Evolutionary conservation across 2,329 filamentous ascomycete species (phyloP).

Genomic region (Magnaporthales sp.): DNA sequence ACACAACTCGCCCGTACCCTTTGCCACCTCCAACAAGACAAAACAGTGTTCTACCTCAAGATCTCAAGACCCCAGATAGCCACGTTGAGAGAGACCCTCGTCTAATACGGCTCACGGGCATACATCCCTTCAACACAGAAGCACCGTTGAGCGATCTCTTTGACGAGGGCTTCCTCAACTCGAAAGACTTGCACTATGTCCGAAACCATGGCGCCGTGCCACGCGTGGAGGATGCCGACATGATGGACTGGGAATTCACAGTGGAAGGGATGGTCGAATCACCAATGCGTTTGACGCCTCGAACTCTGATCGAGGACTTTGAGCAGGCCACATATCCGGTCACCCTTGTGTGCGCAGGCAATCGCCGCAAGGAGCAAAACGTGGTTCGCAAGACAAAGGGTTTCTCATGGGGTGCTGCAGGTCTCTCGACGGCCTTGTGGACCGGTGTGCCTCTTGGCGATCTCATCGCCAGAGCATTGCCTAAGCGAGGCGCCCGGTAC

Average conservation of each 20-base stretch:
- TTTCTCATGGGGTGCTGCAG: slow-evolving; percentile 88
- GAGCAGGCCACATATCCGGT: slow-evolving; percentile 79
- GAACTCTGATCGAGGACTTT: slow-evolving; percentile 63
- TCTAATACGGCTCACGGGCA: slow-evolving; percentile 77
- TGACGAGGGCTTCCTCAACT: slow-evolving; percentile 76
- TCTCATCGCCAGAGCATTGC: slow-evolving; percentile 59
- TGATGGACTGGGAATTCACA: slow-evolving; percentile 72
- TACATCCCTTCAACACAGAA: slow-evolving; percentile 89
- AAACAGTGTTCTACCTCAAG: slow-evolving; percentile 59
- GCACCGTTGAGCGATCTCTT: slow-evolving; percentile 71
- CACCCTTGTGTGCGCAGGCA: slow-evolving; percentile 86
- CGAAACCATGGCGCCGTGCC: slow-evolving; percentile 84
- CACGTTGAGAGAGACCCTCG: slow-evolving; percentile 75
- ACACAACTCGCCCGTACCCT: slow-evolving; percentile 35
- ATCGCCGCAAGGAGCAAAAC: slow-evolving; percentile 89
- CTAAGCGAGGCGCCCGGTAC: slow-evolving; percentile 63
- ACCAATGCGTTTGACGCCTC: slow-evolving; percentile 63
- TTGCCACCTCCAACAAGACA: slow-evolving; percentile 58
- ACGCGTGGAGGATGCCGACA: slow-evolving; percentile 60
- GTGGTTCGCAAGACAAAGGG: slow-evolving; percentile 84
- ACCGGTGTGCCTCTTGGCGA: slow-evolving; percentile 73
- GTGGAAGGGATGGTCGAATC: slow-evolving; percentile 78
- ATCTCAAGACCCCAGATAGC: slow-evolving; percentile 73
- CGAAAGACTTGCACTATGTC: slow-evolving; percentile 83
- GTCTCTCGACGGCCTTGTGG: slow-evolving; percentile 79